Evolutionary conservation across 1,284 basidiomycete genomes (phyloP).

Genomic region (Megacollybia platyphylla): DNA sequence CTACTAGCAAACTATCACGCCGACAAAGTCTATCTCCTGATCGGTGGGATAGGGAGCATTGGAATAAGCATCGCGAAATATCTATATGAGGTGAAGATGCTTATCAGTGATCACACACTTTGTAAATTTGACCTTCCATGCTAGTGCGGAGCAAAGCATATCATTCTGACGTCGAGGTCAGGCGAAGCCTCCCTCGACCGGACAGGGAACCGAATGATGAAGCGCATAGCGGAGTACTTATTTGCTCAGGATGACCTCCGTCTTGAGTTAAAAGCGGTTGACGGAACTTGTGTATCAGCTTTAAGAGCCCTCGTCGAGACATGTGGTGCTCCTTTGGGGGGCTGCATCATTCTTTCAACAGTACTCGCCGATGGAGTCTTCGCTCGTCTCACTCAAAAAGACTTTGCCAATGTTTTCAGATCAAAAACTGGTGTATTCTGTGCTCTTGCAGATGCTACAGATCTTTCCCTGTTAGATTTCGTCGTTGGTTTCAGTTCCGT

Average conservation of each 20-base stretch:
- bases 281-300: constrained; percentile 14
- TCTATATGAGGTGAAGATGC: background rate
- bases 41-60: background rate
- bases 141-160: constrained; percentile 22
- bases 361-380: constrained; percentile 20
- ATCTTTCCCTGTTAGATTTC: too few relatives aligned
- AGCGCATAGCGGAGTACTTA: constrained; percentile 17
- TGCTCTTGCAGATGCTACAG: too few relatives aligned
- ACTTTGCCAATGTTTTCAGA: constrained; percentile 15
- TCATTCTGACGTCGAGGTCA: constrained; percentile 24
- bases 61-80: background rate
- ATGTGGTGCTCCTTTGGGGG: constrained; percentile 15
- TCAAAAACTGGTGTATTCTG: constrained; percentile 19
- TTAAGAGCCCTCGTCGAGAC: constrained; percentile 11
- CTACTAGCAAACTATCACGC: too few relatives aligned
- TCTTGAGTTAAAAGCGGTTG: constrained; percentile 15
- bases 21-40: constrained; percentile 1
- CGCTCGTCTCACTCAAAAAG: constrained; percentile 5
- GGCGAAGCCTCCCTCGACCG: constrained; percentile 12
- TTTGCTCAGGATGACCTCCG: constrained; percentile 14
- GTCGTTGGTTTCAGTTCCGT: too few relatives aligned
- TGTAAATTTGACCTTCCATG: background rate
- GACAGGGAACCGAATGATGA: too few relatives aligned
- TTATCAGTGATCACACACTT: background rate
- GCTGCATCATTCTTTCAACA: constrained; percentile 21